Evolutionary conservation across 2,329 filamentous ascomycete species (phyloP), one percentile per base, ranked within the genome.

Genomic region (Paraconiothyrium brasiliense): DNA sequence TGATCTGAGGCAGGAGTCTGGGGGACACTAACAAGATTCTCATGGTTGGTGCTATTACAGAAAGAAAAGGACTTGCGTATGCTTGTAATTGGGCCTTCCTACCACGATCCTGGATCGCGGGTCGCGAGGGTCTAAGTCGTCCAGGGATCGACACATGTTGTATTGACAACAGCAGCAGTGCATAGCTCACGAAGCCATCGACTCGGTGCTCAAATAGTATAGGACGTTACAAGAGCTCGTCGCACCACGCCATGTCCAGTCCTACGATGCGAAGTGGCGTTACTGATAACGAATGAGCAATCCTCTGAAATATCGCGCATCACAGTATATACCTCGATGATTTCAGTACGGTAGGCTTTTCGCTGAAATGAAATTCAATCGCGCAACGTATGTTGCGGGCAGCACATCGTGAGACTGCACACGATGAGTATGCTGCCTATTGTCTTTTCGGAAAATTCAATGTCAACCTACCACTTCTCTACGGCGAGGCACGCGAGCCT

Each of bases 401-500:
- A 8, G 54, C 66, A 9, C 16, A 22, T 2, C 59, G 72, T 6
- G 16, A 63, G 8, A 72, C 71, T 0, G 69, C 60, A 20, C 50
- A 59, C 30, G 47, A 55, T 37, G 70, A 71, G 49, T 69, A 72
- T 22, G 54, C 58, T 9, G 67, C 67, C 3, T 73, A 72, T 46
- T 71, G 59, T 16, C 54, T 73, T 8, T 52, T 72, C n/a, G 71
- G 70, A 1, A 55, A 71, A 3, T 69, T 72, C 35, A 56, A 58
- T 30, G 49, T 71, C 48, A 60, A 69, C 35, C 62, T 68, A 49
- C 59, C 67, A 4, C n/a, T 67, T 14, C 44, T 68, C 0, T 71
- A 71, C 48, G 68, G 68, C 7, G 67, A 71, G 68, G 59, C 1
- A 3, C 46, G 16, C 57, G 48, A 34, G 65, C 65, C 3, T 67